Base-by-base conservation (phyloP, 768 basidiomycete species). In the Rhodocollybia butyracea region DNA sequence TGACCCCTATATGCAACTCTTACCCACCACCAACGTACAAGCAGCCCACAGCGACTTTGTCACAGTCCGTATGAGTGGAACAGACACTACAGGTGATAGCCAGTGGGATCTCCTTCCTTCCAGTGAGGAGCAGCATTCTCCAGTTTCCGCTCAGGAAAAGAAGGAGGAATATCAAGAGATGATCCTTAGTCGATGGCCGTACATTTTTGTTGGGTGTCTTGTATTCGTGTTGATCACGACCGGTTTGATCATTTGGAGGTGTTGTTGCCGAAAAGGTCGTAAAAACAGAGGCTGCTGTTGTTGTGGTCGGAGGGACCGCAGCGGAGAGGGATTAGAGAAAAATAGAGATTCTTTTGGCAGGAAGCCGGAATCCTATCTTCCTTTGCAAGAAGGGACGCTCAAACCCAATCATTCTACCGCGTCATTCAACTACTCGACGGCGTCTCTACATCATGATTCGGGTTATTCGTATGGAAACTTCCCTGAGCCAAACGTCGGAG, bases 141-240 rank as follows among this genome's bases (percentile, higher is more conserved):
- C 88, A 2, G 75, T 88, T 40, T 78, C 75, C n/a, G 75, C 60
- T 2, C 76, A 73, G 55, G 86, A 87, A 68, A 85, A 86, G 72
- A 87, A 88, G 71, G 78, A 84, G 51, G 73, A 74, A 56, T 81
- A 83, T 60, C 79, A 83, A 63, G 85, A 84, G 66, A 72, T 76
- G 73, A 73, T 84, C 36, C 76, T 85, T 62, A 86, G 83, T 63
- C 85, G 76, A 56, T 90, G 85, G 89, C 87, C 84, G 3, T 88
- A 86, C 64, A 88, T 88, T 64, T 76, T 86, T 41, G 58, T 74
- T 8, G 88, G 85, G 34, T 81, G 82, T 58, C 71, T 90, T 26
- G 67, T 76, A 2, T 68, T 83, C 56, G 66, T 83, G 24, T 51
- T 77, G 30, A 60, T 82, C 41, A 59, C 79, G 29, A 55, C 77